Percentiles rank a stretch among this genome's conserved stretches.
These are phyloP conservation scores for Ophiocordyceps camponoti-floridani DNA, from an alignment of 2,329 filamentous ascomycete genomes.

Conservation along the genomic window DNA sequence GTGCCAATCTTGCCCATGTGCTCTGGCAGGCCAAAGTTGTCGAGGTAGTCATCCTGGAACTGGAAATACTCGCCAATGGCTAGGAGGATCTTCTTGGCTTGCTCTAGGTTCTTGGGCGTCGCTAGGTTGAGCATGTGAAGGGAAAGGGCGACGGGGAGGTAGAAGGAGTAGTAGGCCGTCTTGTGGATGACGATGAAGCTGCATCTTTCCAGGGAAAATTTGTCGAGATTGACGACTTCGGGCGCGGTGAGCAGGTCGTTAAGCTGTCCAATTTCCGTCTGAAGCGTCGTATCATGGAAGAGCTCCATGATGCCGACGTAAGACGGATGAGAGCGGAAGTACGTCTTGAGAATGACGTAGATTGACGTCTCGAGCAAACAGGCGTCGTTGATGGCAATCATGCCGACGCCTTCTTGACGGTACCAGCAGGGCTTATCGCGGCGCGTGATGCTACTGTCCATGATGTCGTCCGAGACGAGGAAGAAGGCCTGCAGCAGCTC, in stretches of 20 bases:
- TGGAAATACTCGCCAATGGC: conserved; percentile 99
- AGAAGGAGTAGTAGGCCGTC: conserved; percentile 98
- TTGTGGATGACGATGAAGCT: conserved; percentile 99
- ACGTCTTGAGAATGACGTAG: conserved; percentile 82
- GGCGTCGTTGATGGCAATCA: conserved; percentile 95
- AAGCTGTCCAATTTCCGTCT: conserved; percentile 89
- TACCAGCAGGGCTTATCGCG: conserved; percentile 96
- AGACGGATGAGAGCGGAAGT: conserved; percentile 71
- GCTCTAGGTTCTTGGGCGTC: conserved; percentile 74
- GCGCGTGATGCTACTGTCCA: conserved; percentile 90
- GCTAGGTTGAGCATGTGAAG: conserved; percentile 73
- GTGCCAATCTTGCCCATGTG: conserved; percentile 97
- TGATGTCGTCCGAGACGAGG: conserved; percentile 95
- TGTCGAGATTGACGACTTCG: conserved; percentile 87
- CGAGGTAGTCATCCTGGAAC: conserved; percentile 95
- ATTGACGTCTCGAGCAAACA: conserved; percentile 89
- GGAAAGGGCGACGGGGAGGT: conserved; percentile 85
- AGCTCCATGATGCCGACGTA: conserved; percentile 90
- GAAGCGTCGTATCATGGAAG: conserved; percentile 85
- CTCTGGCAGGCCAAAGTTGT: conserved; percentile 87
- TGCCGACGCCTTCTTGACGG: conserved; percentile 70
- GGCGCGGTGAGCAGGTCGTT: conserved; percentile 92
- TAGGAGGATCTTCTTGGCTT: conserved; percentile 80
- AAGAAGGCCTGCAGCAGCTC: conserved; percentile 98
- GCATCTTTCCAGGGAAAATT: conserved; percentile 93